Conservation (phyloP, 2,329 filamentous ascomycete species). For the Cladosporium colombiae region DNA sequence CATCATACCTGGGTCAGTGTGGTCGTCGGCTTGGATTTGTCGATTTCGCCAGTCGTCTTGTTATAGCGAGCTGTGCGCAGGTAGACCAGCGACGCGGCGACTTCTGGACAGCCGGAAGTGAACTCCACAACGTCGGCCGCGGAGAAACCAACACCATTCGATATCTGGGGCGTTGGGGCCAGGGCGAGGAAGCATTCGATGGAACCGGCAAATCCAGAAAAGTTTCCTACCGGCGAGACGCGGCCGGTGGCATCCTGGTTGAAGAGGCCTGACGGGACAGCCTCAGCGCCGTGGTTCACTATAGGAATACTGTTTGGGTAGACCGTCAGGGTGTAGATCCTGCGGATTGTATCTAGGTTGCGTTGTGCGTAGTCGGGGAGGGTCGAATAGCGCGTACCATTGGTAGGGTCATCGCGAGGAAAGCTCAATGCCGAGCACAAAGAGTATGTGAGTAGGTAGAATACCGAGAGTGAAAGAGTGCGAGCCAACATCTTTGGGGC, state of each 20-base stretch:
- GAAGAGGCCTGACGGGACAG: conserved; percentile 45
- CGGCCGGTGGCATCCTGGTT: conserved; percentile 41
- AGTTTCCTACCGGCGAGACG: conserved; percentile 46
- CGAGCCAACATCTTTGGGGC: neutral
- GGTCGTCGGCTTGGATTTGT: conserved; percentile 19
- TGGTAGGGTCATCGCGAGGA: neutral
- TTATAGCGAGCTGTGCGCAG: conserved; percentile 22
- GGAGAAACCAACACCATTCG: conserved; percentile 28
- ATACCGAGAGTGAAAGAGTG: neutral
- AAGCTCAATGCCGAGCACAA: neutral
- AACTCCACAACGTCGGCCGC: conserved; percentile 30
- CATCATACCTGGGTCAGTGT: neutral
- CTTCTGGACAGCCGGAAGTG: conserved; percentile 26
- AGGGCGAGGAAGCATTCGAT: conserved; percentile 51
- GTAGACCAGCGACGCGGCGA: conserved; percentile 28
- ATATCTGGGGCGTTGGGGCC: conserved; percentile 36
- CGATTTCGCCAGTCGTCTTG: conserved; percentile 21
- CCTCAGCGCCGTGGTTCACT: conserved; percentile 37
- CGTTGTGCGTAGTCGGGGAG: conserved; percentile 25
- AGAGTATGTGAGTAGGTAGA: neutral
- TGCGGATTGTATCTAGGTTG: conserved; percentile 42
- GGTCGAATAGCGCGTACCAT: neutral
- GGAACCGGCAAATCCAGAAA: conserved; percentile 44
- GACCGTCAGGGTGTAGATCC: conserved; percentile 46
- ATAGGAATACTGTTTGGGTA: conserved; percentile 44